Base-by-base conservation (phyloP, 352 stramenopile genomes). In the Pythium grandisporangium region DNA sequence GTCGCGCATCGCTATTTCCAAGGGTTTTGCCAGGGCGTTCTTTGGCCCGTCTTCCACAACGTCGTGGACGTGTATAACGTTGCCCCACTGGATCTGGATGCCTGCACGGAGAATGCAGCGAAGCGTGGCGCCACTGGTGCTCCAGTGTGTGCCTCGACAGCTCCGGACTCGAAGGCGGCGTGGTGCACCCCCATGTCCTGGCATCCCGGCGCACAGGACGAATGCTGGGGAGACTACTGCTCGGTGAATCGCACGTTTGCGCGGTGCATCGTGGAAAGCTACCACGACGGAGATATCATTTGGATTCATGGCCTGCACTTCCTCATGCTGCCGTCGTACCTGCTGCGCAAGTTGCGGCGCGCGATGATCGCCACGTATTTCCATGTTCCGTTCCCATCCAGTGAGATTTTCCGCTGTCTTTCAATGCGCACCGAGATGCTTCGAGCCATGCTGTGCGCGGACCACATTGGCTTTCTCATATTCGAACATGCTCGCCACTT, bases 291-390 rank as follows among this genome's bases (percentile, higher is more conserved):
- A 14, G 70, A 95, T 58, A 63, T 96, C 33, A 85, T 99, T 44
- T 99, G 96, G 96, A 94, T 99, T 36, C 95, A 99, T 58, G 96
- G 96, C 40, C 98, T 98, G 53, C 94, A 98, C 64, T 82, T 99
- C 27, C 74, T 99, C 46, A 95, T 99, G 55, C 66, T 99, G 27
- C 96, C 96, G 10, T 97, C 85, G 5, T 99, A 98, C 45, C 62
- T 99, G 30, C 84, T 94, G 19, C 73, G 95, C 21, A 78, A 88
- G 14, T 71, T 98, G 26, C 61, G 67, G 0, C 93, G 82, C 20
- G 93, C 95, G 16, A 87, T 96, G 48, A 88, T 99, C 54, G 96
- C 94, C 5, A 82, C 98, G 34, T 99, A 99, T 63, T 61, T 99
- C 16, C 96, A 99, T 55, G 96, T 96, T 6, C 96, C 96, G 38